phyloP scores from a whole-genome alignment of 2,329 filamentous ascomycete species.

The Chalara sp. region DNA sequence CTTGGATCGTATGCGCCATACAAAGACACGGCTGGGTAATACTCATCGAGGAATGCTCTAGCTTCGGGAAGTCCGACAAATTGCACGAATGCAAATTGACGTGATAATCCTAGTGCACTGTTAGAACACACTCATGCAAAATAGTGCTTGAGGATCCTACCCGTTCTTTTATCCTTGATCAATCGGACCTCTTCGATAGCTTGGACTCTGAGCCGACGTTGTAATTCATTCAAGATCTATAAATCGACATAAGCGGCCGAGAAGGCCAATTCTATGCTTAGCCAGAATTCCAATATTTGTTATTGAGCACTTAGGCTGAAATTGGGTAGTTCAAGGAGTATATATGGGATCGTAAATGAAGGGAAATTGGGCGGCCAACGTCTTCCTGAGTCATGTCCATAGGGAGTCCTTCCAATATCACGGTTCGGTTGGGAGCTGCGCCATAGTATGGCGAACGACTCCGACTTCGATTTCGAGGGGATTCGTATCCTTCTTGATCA shows the following conservation, averaged over 20 bases:
- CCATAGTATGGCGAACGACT: conserved; percentile 27
- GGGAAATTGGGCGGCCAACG: conserved; percentile 38
- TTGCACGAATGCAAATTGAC: conserved; percentile 49
- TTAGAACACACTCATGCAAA: not conserved
- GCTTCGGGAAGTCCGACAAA: conserved; percentile 43
- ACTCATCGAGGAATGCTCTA: conserved; percentile 43
- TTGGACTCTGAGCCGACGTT: conserved; percentile 41
- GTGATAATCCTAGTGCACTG: conserved; percentile 38
- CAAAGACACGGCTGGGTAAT: conserved; percentile 42
- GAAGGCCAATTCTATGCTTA: conserved; percentile 28
- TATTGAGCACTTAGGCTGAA: conserved; percentile 28
- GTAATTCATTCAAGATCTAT: conserved; percentile 50
- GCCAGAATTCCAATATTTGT: conserved; percentile 28
- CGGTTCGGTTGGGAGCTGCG: conserved; percentile 38
- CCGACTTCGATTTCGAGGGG: conserved; percentile 22
- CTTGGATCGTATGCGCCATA: conserved; percentile 37
- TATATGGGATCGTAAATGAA: conserved; percentile 9
- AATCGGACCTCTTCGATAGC: conserved; percentile 49
- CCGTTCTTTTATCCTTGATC: conserved; percentile 51
- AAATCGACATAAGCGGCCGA: conserved; percentile 25
- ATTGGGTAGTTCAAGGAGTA: conserved; percentile 1
- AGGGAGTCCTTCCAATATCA: conserved; percentile 49
- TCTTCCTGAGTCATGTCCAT: conserved; percentile 42
- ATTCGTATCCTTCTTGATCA: conserved; percentile 27
- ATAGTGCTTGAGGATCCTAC: conserved; percentile 27